These are phyloP conservation scores for Guadua angustifolia DNA, from an alignment of 176 grass and related monocot genomes.

Conservation along the genomic window DNA sequence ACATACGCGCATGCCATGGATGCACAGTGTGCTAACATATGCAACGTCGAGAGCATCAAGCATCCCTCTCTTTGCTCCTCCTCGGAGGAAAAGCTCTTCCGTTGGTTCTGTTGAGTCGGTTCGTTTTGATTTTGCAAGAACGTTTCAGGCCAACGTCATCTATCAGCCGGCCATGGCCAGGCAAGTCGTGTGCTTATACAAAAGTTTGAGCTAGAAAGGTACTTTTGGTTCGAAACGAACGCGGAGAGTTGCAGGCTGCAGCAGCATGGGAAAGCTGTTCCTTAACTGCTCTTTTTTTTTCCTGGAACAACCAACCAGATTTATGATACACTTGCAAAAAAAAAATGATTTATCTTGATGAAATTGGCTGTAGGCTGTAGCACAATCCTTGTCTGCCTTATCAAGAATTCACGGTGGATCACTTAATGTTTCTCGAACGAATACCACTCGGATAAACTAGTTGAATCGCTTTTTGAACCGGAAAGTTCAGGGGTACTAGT, in stretches of 20 bases:
- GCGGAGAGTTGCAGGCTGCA: not conserved
- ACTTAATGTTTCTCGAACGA: constrained; percentile 32
- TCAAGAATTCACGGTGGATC: not conserved
- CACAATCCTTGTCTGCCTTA: not conserved
- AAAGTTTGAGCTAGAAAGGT: not conserved
- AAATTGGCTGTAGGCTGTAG: not conserved
- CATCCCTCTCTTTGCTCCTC: not conserved
- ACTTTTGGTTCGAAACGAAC: not conserved
- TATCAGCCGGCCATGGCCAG: not conserved
- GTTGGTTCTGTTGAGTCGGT: not conserved
- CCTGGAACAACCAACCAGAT: not conserved
- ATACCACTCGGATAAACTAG: not conserved
- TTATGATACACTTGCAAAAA: no score
- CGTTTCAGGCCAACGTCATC: not conserved
- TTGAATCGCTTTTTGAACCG: not conserved
- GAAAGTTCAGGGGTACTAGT: not conserved
- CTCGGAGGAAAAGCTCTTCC: not conserved
- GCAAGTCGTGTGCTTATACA: constrained; percentile 1
- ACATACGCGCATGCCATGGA: not conserved
- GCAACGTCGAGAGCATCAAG: not conserved
- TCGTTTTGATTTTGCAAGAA: not conserved
- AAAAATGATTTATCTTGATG: not conserved
- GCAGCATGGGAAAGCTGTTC: not conserved
- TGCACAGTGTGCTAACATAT: not conserved
- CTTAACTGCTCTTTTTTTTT: not conserved